Conservation (phyloP, 306 rosid genomes). For the Cucumis cinereus region DNA sequence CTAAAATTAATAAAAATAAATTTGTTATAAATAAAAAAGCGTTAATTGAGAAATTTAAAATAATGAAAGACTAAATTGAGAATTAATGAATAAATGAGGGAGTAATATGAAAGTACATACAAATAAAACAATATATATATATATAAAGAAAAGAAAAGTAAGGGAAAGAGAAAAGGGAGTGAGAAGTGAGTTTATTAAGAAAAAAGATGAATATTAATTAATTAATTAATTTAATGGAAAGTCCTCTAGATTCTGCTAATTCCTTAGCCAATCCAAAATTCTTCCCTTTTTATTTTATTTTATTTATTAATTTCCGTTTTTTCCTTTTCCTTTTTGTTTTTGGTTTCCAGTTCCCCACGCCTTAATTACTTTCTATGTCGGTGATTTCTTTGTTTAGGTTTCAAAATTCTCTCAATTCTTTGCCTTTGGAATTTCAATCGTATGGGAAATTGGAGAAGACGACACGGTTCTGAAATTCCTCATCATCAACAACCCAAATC, state of each 20-base stretch:
- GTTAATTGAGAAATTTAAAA: too few species aligned
- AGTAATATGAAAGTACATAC: too few species aligned
- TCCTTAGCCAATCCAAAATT: not conserved
- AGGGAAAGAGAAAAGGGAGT: not conserved
- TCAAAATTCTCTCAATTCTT: not conserved
- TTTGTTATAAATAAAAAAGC: too few species aligned
- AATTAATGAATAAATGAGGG: not conserved
- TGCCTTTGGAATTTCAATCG: not conserved
- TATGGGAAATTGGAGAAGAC: slow-evolving; percentile 60
- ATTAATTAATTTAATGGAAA: not conserved
- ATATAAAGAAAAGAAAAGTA: too few species aligned
- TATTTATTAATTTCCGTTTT: not conserved
- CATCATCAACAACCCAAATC: slow-evolving; percentile 20
- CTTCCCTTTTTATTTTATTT: not conserved
- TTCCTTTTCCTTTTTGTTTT: not conserved
- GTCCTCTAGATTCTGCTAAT: not conserved
- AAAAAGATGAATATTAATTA: not conserved
- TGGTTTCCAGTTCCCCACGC: not conserved
- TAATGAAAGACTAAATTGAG: not conserved
- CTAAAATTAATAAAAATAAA: too few species aligned
- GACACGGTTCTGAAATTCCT: slow-evolving; percentile 24
- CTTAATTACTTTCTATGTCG: not conserved
- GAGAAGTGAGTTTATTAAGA: not conserved
- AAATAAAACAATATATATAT: too few species aligned
- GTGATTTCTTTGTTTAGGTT: not conserved